Evolutionary conservation across 2,329 filamentous ascomycete species (phyloP).

Genomic region (Fusarium hostae): DNA sequence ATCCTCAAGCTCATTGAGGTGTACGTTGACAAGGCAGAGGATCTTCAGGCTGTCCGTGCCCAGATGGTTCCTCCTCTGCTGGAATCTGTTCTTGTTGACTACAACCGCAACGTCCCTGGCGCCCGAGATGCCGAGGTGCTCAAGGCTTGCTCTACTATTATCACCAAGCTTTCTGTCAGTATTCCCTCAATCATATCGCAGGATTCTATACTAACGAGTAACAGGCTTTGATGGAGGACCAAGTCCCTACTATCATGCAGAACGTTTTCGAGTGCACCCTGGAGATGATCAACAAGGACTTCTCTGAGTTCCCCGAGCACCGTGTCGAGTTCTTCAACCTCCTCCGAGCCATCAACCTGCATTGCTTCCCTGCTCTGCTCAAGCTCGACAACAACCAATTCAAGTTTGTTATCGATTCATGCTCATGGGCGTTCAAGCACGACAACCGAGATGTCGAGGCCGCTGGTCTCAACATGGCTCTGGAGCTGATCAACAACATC

Average conservation of each 20-base stretch:
- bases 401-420: slow-evolving; percentile 99
- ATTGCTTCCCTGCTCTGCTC: slow-evolving; percentile 94
- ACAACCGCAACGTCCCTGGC: slow-evolving; percentile 95
- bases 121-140: slow-evolving; percentile 96
- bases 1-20: slow-evolving; percentile 98
- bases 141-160: slow-evolving; percentile 97
- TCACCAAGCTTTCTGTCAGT: slow-evolving; percentile 93
- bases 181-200: too few species aligned
- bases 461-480: slow-evolving; percentile 96
- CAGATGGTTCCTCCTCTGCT: slow-evolving; percentile 97
- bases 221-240: slow-evolving; percentile 95
- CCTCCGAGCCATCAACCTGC: slow-evolving; percentile 92
- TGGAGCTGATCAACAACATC: slow-evolving; percentile 97
- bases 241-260: slow-evolving; percentile 97
- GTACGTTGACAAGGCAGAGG: slow-evolving; percentile 97
- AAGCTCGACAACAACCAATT: slow-evolving; percentile 96
- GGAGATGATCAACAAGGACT: slow-evolving; percentile 99
- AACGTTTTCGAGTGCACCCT: slow-evolving; percentile 98
- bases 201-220: slow-evolving; percentile 12
- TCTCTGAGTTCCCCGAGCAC: slow-evolving; percentile 98
- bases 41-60: slow-evolving; percentile 89
- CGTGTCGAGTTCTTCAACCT: slow-evolving; percentile 99
- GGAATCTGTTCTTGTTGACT: slow-evolving; percentile 93
- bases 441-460: slow-evolving; percentile 98
- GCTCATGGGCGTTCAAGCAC: slow-evolving; percentile 99